Evolutionary conservation across 2,329 filamentous ascomycete genomes (phyloP).

Genomic region (Taxawa tesnikishii): DNA sequence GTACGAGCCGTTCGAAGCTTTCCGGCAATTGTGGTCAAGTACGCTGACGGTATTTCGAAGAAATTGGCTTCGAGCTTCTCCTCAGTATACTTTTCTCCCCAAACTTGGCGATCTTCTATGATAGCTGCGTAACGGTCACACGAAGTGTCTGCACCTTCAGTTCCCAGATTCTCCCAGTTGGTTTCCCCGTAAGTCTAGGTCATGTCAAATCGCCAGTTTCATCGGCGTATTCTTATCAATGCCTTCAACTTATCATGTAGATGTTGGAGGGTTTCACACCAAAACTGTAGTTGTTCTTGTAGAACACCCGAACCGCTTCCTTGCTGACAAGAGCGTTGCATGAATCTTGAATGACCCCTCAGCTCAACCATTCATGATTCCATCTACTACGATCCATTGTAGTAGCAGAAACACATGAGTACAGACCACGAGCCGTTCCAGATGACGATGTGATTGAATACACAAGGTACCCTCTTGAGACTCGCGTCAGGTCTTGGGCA

Average conservation of each 20-base stretch:
- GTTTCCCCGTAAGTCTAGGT: conserved; percentile 59
- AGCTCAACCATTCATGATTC: conserved; percentile 57
- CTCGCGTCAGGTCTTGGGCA: no score
- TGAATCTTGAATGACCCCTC: conserved; percentile 62
- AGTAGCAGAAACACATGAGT: no score
- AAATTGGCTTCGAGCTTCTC: conserved; percentile 68
- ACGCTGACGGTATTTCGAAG: conserved; percentile 57
- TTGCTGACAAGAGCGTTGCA: conserved; percentile 55
- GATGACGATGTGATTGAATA: no score
- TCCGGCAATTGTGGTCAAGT: conserved; percentile 47
- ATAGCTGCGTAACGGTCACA: conserved; percentile 55
- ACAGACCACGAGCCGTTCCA: no score
- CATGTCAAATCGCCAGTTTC: no score
- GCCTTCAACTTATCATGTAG: no score
- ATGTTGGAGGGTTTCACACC: conserved; percentile 54
- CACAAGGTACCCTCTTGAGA: no score
- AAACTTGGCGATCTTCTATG: conserved; percentile 54
- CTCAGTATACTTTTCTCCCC: conserved; percentile 67
- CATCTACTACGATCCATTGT: no score
- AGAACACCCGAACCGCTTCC: conserved; percentile 68
- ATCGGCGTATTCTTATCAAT: no score
- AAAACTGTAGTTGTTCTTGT: conserved; percentile 61
- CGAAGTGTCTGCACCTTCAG: conserved; percentile 45
- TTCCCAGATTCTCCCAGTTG: conserved; percentile 71
- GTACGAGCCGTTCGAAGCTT: conserved; percentile 37